These are phyloP conservation scores for Ramicandelaber brevisporus DNA, from an alignment of 192 early-diverging fungal species.

Conservation along the genomic window DNA sequence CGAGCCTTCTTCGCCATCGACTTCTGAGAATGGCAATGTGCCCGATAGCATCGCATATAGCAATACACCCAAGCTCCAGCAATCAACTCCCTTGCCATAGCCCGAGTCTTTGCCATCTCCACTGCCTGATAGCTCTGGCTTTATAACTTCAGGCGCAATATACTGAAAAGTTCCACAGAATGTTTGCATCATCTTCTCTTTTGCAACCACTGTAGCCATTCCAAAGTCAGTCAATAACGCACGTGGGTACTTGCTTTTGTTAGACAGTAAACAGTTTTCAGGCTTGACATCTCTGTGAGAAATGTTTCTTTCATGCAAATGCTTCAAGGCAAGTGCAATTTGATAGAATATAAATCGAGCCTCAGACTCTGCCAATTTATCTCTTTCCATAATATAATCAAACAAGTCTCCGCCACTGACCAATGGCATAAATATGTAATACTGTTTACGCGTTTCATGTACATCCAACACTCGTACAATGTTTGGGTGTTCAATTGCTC, in stretches of 20 bases:
- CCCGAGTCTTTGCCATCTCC: conserved; percentile 13
- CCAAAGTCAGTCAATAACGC: conserved; percentile 78
- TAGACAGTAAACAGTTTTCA: conserved; percentile 38
- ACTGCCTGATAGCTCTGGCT: too few relatives aligned
- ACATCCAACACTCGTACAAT: conserved; percentile 43
- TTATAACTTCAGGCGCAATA: conserved; percentile 56
- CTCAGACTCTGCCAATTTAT: conserved; percentile 48
- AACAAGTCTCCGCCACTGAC: conserved; percentile 72
- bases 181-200: conserved; percentile 51
- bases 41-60: conserved; percentile 47
- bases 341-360: conserved; percentile 48
- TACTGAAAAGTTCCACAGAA: conserved; percentile 73
- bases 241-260: conserved; percentile 20
- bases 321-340: conserved; percentile 42
- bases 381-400: conserved; percentile 42
- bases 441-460: conserved; percentile 21
- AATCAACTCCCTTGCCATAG: conserved; percentile 29
- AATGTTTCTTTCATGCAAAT: conserved; percentile 55
- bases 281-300: conserved; percentile 61
- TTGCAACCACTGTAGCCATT: conserved; percentile 54
- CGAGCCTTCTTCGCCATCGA: conserved; percentile 9
- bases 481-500: conserved; percentile 37
- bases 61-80: conserved; percentile 56
- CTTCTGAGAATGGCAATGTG: conserved; percentile 17
- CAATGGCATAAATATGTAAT: conserved; percentile 53